phyloP scores from a whole-genome alignment of 2,329 filamentous ascomycete species.

The Dothiorella sarmentorum region DNA sequence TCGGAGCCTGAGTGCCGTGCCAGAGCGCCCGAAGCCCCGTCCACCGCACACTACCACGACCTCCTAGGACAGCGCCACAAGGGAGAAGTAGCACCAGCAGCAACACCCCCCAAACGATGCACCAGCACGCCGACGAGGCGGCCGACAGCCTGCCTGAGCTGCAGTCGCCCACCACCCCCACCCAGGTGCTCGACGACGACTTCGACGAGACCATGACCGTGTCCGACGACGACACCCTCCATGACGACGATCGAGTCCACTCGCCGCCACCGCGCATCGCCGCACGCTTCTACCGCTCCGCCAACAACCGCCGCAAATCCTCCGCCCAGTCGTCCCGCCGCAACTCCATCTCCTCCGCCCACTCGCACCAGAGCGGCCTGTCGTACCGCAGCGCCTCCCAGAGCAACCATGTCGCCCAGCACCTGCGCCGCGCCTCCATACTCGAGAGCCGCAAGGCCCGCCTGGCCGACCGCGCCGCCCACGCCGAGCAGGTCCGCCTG shows the following conservation, averaged over 20 bases:
- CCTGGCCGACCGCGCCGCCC: slow-evolving; percentile 73
- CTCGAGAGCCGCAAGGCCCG: slow-evolving; percentile 77
- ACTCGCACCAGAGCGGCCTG: slow-evolving; percentile 65
- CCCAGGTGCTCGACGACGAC: slow-evolving; percentile 42
- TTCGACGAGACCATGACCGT: slow-evolving; percentile 38
- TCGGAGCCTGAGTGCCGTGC: not conserved
- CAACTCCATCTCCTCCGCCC: slow-evolving; percentile 74
- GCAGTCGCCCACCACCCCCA: slow-evolving; percentile 17
- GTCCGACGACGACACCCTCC: slow-evolving; percentile 35
- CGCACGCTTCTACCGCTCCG: slow-evolving; percentile 69
- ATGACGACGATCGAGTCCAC: slow-evolving; percentile 41
- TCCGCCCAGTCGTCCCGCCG: slow-evolving; percentile 69
- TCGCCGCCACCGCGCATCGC: slow-evolving; percentile 73
- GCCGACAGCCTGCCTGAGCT: slow-evolving; percentile 15
- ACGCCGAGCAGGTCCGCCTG: slow-evolving; percentile 78
- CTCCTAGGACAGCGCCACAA: not conserved
- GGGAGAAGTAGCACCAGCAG: too few relatives aligned
- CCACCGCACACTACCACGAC: not conserved
- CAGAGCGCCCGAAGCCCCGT: slow-evolving; percentile 1
- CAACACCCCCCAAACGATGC: not conserved
- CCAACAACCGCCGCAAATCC: slow-evolving; percentile 67
- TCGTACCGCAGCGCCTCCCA: slow-evolving; percentile 55
- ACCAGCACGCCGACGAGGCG: slow-evolving; percentile 17
- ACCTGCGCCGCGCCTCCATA: slow-evolving; percentile 74
- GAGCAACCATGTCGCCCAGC: slow-evolving; percentile 74